These are phyloP conservation scores for Talaromyces sp. DNA, from an alignment of 2,329 filamentous ascomycete genomes.

Conservation along the genomic window DNA sequence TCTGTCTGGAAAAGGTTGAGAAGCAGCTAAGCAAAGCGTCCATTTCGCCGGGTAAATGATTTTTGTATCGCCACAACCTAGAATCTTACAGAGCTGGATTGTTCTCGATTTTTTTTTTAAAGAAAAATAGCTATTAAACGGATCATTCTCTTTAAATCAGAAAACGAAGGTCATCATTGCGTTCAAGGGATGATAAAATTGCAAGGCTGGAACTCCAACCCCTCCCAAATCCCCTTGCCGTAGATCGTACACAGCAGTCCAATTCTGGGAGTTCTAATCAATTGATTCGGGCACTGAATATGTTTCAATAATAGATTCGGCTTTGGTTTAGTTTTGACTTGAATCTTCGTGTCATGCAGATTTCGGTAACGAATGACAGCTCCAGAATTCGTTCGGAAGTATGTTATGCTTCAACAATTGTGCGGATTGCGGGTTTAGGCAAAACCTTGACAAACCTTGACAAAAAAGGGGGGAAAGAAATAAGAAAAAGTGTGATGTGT, in stretches of 20 bases:
- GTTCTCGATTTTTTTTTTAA: no score
- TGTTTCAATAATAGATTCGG: not conserved
- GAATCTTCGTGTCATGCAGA: not conserved
- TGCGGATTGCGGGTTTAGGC: no score
- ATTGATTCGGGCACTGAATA: not conserved
- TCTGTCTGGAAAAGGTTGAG: conserved; percentile 14
- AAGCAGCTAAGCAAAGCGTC: conserved; percentile 9
- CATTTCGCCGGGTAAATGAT: not conserved
- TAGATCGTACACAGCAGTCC: not conserved
- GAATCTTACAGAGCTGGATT: not conserved
- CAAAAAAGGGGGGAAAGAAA: not conserved
- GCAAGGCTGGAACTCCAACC: not conserved
- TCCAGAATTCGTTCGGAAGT: not conserved
- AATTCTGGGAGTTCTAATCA: no score
- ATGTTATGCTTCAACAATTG: not conserved
- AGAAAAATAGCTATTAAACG: not conserved
- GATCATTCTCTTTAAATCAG: not conserved
- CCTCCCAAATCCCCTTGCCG: not conserved
- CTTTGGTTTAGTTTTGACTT: not conserved
- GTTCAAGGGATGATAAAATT: not conserved
- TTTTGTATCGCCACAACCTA: not conserved
- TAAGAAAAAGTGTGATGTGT: not conserved
- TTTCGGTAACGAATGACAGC: not conserved
- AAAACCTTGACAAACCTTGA: not conserved
- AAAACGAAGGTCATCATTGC: not conserved